These are phyloP conservation scores for Neurospora hispaniola DNA, from an alignment of 495 filamentous ascomycete species.

Conservation along the genomic window DNA sequence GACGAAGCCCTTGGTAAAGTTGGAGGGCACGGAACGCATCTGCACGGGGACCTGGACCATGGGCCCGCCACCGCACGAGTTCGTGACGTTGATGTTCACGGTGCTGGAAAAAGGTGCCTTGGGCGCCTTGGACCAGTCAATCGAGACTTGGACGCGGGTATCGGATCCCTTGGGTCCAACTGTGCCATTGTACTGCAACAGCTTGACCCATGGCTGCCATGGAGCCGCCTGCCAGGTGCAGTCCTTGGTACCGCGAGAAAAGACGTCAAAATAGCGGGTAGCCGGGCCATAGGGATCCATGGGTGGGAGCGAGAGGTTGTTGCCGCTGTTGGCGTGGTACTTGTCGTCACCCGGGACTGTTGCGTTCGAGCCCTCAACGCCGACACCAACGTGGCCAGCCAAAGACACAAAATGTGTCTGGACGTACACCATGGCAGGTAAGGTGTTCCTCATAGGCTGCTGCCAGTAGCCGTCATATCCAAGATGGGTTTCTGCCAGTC, in stretches of 20 bases:
- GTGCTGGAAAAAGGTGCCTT: constrained; percentile 22
- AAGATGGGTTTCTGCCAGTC: constrained; percentile 37
- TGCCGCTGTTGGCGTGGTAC: constrained; percentile 48
- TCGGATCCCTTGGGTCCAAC: constrained; percentile 43
- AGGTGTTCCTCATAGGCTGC: constrained; percentile 58
- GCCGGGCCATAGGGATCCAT: constrained; percentile 53
- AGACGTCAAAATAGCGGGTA: constrained; percentile 58
- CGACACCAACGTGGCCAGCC: constrained; percentile 54
- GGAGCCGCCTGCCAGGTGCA: constrained; percentile 48
- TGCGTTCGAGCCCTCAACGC: constrained; percentile 53
- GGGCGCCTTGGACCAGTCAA: constrained; percentile 44
- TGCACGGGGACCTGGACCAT: constrained; percentile 49
- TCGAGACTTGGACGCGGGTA: constrained; percentile 45
- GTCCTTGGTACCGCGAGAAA: constrained; percentile 45
- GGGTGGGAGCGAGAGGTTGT: constrained; percentile 44
- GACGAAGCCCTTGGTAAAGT: constrained; percentile 52
- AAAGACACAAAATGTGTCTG: constrained; percentile 45
- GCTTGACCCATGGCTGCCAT: constrained; percentile 44
- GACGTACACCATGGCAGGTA: constrained; percentile 50
- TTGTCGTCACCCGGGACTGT: constrained; percentile 56
- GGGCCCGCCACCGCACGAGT: constrained; percentile 37
- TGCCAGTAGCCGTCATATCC: constrained; percentile 50
- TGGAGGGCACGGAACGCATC: constrained; percentile 38
- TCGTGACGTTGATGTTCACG: constrained; percentile 45
- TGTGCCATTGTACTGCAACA: constrained; percentile 43